Evolutionary conservation across 1,139 yeast genomes (phyloP), one percentile per base, ranked within the genome.

Genomic region (Yamadazyma atlantica): DNA sequence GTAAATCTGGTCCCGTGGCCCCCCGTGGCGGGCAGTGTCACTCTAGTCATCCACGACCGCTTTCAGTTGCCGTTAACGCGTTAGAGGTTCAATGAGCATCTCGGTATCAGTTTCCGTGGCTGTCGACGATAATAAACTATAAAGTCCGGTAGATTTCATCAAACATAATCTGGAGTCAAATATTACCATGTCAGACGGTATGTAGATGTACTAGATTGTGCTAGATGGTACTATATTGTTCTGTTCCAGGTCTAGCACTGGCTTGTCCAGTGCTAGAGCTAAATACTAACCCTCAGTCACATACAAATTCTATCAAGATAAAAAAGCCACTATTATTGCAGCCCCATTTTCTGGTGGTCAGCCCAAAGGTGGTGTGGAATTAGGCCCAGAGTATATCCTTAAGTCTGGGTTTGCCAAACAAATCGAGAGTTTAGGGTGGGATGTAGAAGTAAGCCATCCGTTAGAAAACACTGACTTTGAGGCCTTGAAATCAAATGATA

Each of bases 271-370:
- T n/a, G n/a, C n/a, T n/a, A n/a, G n/a, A n/a, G n/a, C n/a, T n/a
- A n/a, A 8, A 23, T 29, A 29, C 32, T 29, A 29, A 29, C 32
- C 7, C 13, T 17, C 19, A 56, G 63, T 60, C 33, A 40, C 55
- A 41, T 82, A 72, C 67, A 75, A 78, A 47, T 78, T 66, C 54
- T 75, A 74, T 52, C 72, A 79, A 35, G 55, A 69, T 33, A 79
- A 73, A 49, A 69, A 77, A 43, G 76, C 80, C 22, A 74, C 87
- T 15, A 66, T 89, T 40, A 78, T 89, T 48, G 72, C 82, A 19
- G 96, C 96, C 0, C 96, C 97, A 37, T 89, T 89, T 59, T 81
- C 90, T 26, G 97, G 97, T n/a, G 98, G 98, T 42, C 98, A 90
- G 62, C 94, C 90, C 37, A 85, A 86, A 54, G 78, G 83, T 25